Conservation (phyloP, 306 rosid genomes). For the Malus fusca region DNA sequence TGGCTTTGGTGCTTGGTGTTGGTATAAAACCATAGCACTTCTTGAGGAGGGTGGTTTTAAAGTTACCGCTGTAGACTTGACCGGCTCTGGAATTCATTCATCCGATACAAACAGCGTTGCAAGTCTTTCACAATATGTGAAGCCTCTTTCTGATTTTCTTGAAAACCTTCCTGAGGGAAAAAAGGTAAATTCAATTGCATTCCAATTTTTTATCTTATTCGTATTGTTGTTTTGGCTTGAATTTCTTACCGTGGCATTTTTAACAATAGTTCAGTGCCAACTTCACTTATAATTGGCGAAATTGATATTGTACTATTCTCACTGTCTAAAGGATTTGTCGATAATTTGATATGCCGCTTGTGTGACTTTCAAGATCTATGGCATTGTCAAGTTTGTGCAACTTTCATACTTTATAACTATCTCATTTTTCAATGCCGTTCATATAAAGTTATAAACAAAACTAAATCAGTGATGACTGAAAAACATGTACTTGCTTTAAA, state of each 20-base stretch:
- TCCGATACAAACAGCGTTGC: conserved; percentile 66
- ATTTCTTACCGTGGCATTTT: no score
- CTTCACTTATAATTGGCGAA: not conserved
- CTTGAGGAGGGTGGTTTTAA: conserved; percentile 82
- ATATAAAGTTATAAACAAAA: not conserved
- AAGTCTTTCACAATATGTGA: conserved; percentile 68
- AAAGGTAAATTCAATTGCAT: conserved; percentile 43
- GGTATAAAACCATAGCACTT: conserved; percentile 98
- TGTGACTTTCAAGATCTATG: not conserved
- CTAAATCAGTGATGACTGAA: not conserved
- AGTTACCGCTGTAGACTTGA: conserved; percentile 81
- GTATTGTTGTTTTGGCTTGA: not conserved
- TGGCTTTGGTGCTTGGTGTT: conserved; percentile 99
- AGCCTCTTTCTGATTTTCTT: conserved; percentile 76
- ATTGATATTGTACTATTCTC: not conserved
- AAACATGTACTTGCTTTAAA: not conserved
- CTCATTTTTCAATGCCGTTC: not conserved
- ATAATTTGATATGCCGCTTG: not conserved
- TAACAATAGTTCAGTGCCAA: not conserved
- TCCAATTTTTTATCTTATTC: not conserved
- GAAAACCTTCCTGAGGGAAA: conserved; percentile 67
- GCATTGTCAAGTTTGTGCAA: not conserved
- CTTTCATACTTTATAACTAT: not conserved
- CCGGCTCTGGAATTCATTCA: conserved; percentile 86
- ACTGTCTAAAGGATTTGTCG: not conserved